phyloP scores from a whole-genome alignment of 2,329 filamentous ascomycete genomes.

The Uncinocarpus reesii region DNA sequence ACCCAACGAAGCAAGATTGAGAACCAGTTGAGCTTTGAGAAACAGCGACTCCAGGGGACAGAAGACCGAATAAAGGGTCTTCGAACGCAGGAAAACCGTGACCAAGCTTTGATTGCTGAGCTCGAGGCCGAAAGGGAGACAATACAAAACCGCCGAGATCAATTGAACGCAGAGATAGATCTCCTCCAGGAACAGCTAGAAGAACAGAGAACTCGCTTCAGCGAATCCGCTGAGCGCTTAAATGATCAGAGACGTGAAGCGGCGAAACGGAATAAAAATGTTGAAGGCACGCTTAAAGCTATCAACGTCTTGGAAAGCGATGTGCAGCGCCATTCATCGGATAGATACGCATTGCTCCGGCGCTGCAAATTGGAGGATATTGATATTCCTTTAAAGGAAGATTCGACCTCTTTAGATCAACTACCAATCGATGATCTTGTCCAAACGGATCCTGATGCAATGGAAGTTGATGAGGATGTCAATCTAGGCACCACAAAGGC shows the following conservation, averaged over 20 bases:
- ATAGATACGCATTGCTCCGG: conserved; percentile 72
- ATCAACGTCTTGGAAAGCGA: conserved; percentile 73
- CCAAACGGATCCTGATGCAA: conserved; percentile 65
- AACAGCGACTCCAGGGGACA: conserved; percentile 60
- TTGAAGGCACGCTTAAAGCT: conserved; percentile 63
- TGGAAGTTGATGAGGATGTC: conserved; percentile 76
- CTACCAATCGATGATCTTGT: conserved; percentile 80
- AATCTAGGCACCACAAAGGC: conserved; percentile 41
- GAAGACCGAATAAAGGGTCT: conserved; percentile 59
- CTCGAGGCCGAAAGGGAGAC: conserved; percentile 62
- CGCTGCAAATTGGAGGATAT: conserved; percentile 92
- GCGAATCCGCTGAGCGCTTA: conserved; percentile 62
- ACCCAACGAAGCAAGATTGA: conserved; percentile 59
- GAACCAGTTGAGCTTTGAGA: conserved; percentile 53
- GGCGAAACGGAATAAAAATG: conserved; percentile 72
- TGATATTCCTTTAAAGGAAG: conserved; percentile 63
- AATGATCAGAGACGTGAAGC: conserved; percentile 69
- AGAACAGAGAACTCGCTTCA: conserved; percentile 56
- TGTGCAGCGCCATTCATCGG: conserved; percentile 73
- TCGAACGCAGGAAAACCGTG: conserved; percentile 54
- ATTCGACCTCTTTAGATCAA: conserved; percentile 62
- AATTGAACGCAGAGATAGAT: conserved; percentile 65
- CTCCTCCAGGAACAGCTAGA: conserved; percentile 62
- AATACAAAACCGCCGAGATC: conserved; percentile 62
- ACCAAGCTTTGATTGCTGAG: conserved; percentile 57